Percentiles rank a stretch among this genome's conserved stretches.
These are phyloP conservation scores for Starmerella stigmatis DNA, from an alignment of 805 yeast genomes.

Conservation along the genomic window DNA sequence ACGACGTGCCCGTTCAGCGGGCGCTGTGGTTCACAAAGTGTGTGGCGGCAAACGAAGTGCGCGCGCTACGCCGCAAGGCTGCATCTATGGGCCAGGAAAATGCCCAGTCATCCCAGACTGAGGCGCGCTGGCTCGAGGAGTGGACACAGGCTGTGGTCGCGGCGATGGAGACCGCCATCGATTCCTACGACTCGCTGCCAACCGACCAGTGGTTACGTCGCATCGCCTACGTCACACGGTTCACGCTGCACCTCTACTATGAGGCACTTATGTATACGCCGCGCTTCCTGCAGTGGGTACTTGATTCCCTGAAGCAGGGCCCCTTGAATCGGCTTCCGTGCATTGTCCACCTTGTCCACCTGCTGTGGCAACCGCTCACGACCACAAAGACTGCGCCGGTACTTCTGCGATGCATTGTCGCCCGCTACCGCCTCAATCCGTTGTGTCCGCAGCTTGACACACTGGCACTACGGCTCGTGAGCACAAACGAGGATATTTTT, in stretches of 20 bases:
- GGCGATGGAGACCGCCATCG: slow-evolving; percentile 43
- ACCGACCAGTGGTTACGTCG: slow-evolving; percentile 37
- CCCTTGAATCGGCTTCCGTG: slow-evolving; percentile 37
- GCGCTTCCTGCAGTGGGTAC: slow-evolving; percentile 53
- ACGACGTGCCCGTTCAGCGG: slow-evolving; percentile 62
- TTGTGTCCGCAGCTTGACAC: background rate
- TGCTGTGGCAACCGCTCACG: slow-evolving; percentile 60
- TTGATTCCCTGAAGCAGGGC: slow-evolving; percentile 40
- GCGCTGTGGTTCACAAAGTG: slow-evolving; percentile 89
- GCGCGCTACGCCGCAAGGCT: slow-evolving; percentile 44
- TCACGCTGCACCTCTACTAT: slow-evolving; percentile 54
- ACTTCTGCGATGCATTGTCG: slow-evolving; percentile 8
- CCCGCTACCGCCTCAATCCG: background rate
- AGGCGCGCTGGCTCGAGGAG: slow-evolving; percentile 61
- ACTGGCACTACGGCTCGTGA: slow-evolving; percentile 2
- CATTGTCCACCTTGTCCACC: slow-evolving; percentile 43
- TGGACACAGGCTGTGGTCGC: slow-evolving; percentile 81
- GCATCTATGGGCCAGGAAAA: slow-evolving; percentile 7
- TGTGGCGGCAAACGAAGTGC: slow-evolving; percentile 66
- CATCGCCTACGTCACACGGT: slow-evolving; percentile 49
- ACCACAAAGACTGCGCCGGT: slow-evolving; percentile 8
- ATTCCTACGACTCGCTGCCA: slow-evolving; percentile 31
- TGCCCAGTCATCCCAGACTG: slow-evolving; percentile 25
- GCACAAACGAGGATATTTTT: slow-evolving; percentile 18
- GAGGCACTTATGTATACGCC: slow-evolving; percentile 57